Evolutionary conservation across 2,329 filamentous ascomycete species (phyloP).

Genomic region (Thyridium curvatum): DNA sequence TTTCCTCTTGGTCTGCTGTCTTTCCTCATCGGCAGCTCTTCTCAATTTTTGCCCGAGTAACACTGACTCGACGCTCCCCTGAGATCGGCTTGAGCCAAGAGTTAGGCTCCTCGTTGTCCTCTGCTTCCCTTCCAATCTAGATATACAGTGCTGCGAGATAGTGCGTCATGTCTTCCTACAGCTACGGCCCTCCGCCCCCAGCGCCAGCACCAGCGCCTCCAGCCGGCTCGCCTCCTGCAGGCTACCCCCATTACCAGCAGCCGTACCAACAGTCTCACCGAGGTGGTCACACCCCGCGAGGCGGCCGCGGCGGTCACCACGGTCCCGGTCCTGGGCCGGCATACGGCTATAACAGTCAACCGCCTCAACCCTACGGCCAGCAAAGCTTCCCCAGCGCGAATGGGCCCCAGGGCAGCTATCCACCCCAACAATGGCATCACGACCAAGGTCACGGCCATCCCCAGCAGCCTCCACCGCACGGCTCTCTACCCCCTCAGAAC

Average conservation of each 20-base stretch:
- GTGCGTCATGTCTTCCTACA: slow-evolving; percentile 43
- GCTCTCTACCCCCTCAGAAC: slow-evolving; percentile 42
- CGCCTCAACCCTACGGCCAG: slow-evolving; percentile 19
- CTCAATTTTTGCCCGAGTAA: no score
- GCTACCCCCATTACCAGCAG: slow-evolving; percentile 31
- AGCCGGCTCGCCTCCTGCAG: slow-evolving; percentile 19
- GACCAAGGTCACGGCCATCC: slow-evolving; percentile 27
- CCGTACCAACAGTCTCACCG: slow-evolving; percentile 26
- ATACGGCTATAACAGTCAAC: slow-evolving; percentile 37
- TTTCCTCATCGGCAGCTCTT: no score
- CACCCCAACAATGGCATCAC: slow-evolving; percentile 32
- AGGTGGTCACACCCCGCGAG: slow-evolving; percentile 11
- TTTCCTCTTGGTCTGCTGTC: no score
- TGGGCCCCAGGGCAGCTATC: slow-evolving; percentile 27
- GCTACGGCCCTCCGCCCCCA: slow-evolving; percentile 48
- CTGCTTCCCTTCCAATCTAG: no score
- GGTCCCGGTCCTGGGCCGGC: slow-evolving; percentile 25
- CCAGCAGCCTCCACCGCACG: slow-evolving; percentile 36
- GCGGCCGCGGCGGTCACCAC: slow-evolving; percentile 33
- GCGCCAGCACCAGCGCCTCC: slow-evolving; percentile 28
- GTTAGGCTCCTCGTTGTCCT: no score
- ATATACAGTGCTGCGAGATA: no score
- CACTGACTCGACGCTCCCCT: no score
- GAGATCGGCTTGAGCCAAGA: no score
- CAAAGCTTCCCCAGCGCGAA: no score